A percentile compares a stretch with the other conserved stretches of the same genome.
Evolutionary conservation across 805 yeast species (phyloP).

Genomic region (Kuraishia molischiana): DNA sequence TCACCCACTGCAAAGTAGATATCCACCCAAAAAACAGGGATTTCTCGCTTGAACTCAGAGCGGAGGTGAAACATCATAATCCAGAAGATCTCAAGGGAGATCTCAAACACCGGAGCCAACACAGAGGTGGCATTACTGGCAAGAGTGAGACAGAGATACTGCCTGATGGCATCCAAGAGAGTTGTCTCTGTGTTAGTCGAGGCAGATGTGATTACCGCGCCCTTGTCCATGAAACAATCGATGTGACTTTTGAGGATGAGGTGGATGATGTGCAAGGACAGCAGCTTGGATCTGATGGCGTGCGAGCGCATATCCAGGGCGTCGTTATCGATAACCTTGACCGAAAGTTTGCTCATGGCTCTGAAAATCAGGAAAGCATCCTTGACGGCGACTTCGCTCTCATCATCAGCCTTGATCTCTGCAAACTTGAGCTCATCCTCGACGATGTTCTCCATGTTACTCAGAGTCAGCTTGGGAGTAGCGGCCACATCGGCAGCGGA

Average conservation of each 20-base stretch:
- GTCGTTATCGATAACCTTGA: slow-evolving; percentile 71
- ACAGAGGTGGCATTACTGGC: slow-evolving; percentile 92
- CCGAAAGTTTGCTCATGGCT: slow-evolving; percentile 89
- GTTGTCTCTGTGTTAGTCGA: slow-evolving; percentile 44
- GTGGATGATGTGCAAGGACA: slow-evolving; percentile 82
- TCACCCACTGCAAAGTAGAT: slow-evolving; percentile 92
- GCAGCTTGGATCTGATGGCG: slow-evolving; percentile 81
- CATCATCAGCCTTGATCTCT: slow-evolving; percentile 38
- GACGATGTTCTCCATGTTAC: slow-evolving; percentile 50
- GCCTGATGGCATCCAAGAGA: slow-evolving; percentile 72
- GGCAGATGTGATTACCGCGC: slow-evolving; percentile 42
- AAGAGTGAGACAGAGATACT: slow-evolving; percentile 71
- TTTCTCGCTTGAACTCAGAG: slow-evolving; percentile 82
- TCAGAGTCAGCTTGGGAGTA: slow-evolving; percentile 34
- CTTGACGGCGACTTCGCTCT: slow-evolving; percentile 63
- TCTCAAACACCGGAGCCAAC: slow-evolving; percentile 83
- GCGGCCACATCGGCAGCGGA: neutral
- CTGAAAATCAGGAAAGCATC: slow-evolving; percentile 92
- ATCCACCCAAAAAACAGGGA: slow-evolving; percentile 88
- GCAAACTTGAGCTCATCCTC: slow-evolving; percentile 46
- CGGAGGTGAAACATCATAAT: slow-evolving; percentile 73
- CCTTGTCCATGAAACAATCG: slow-evolving; percentile 60
- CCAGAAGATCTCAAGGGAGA: slow-evolving; percentile 91
- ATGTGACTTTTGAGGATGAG: slow-evolving; percentile 79
- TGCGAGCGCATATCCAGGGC: slow-evolving; percentile 82